Base-by-base conservation (phyloP, 2,329 filamentous ascomycete species). In the Corynespora cassiicola region DNA sequence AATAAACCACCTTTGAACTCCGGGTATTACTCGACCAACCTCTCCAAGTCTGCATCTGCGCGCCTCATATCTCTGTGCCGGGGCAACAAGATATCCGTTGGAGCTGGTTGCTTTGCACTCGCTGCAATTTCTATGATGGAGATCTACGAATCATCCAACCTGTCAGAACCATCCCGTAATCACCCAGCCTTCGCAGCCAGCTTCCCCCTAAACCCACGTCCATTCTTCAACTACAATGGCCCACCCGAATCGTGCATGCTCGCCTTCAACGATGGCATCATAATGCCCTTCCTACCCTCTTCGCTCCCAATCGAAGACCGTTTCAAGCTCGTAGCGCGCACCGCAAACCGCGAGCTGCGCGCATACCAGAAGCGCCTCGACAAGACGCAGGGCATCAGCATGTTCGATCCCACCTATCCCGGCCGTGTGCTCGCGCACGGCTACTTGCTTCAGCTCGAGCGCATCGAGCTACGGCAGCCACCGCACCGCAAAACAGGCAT, bases 71-170 rank as follows among this genome's bases (percentile, higher is more conserved):
- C 51, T 4, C 54, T 75, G 23, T 73, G 69, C 31, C 66, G 69
- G 7, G 52, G 58, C 14, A 64, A 63, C 1, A 55, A 63, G 6
- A 63, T 69, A 8, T 71, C 63, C 35, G 58, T 75, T 5, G 74
- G 74, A 1, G 69, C 74, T 0, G 73, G 70, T 0, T 72, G 69
- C 39, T 76, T 75, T 52, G 72, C 73, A 3, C 65, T 76, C 6
- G 66, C 68, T 2, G 74, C 68, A 0, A 49, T 75, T n/a, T 51
- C 62, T 2, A 76, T 75, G 72, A 75, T 75, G 72, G 63, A 68
- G 7, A 52, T 75, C 1, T 52, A 75, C 43, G 67, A 73, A 36
- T 26, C 45, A 1, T 60, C 45, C 0, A 34, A 66, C 23, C 65
- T 69, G 4, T 6, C 56, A 21, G 43, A 63, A 5, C 52, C 55